Percentiles rank a stretch among this genome's conserved stretches.
These are phyloP conservation scores for Gentiana macrophylla DNA, from an alignment of 257 asterid species.

Conservation along the genomic window DNA sequence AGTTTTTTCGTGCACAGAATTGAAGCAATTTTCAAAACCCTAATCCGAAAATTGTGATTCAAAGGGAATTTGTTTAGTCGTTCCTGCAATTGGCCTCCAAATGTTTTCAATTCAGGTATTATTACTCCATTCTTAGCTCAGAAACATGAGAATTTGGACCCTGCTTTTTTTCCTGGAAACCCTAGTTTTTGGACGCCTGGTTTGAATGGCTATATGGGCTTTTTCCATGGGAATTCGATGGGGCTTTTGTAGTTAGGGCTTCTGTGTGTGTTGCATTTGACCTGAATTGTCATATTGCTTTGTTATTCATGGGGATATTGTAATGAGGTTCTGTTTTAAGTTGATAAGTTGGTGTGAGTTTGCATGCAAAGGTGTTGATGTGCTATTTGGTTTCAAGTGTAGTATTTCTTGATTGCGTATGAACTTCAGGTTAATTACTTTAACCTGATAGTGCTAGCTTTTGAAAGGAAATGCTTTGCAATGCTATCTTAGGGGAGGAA, in stretches of 20 bases:
- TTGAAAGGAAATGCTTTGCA: slow-evolving; percentile 12
- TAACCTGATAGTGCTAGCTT: slow-evolving; percentile 6
- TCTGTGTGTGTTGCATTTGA: slow-evolving; percentile 29
- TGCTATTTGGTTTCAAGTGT: slow-evolving; percentile 13
- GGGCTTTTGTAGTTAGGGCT: slow-evolving; percentile 11
- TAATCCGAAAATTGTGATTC: slow-evolving; percentile 19
- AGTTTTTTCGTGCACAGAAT: slow-evolving; percentile 12
- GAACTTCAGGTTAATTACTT: slow-evolving; percentile 9
- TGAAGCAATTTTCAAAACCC: slow-evolving; percentile 39
- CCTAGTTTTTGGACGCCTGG: slow-evolving; percentile 18
- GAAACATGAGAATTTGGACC: slow-evolving; percentile 24
- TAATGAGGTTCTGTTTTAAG: slow-evolving; percentile 10
- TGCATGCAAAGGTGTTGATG: slow-evolving; percentile 18
- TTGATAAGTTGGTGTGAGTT: slow-evolving; percentile 8
- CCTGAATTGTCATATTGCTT: slow-evolving; percentile 27
- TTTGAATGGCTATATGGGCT: slow-evolving; percentile 5
- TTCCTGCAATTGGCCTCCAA: slow-evolving; percentile 12
- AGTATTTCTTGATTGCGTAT: neutral
- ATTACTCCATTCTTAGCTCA: slow-evolving; percentile 8
- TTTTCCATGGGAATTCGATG: slow-evolving; percentile 10
- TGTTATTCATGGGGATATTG: slow-evolving; percentile 13
- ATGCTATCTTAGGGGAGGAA: neutral
- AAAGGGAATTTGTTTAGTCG: slow-evolving; percentile 12
- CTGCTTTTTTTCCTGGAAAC: slow-evolving; percentile 16
- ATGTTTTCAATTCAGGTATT: slow-evolving; percentile 25